Conservation (phyloP, 768 basidiomycete species). For the Mycena belliarum region DNA sequence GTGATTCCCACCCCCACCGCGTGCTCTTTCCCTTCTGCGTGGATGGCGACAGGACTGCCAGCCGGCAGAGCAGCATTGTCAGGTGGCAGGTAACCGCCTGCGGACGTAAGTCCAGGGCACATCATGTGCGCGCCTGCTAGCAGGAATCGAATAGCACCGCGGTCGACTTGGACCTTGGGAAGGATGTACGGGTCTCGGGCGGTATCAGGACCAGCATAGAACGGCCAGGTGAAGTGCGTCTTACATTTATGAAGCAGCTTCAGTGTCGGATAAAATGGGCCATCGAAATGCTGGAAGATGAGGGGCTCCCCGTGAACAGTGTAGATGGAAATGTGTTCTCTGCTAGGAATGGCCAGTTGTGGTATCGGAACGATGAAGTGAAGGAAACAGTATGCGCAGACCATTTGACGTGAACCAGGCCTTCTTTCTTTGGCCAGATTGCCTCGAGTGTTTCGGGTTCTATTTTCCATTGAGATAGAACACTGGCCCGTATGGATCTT, state of each 20-base stretch:
- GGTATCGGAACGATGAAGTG: slow-evolving; percentile 18
- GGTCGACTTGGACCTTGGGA: slow-evolving; percentile 87
- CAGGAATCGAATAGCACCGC: slow-evolving; percentile 97
- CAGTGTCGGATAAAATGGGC: slow-evolving; percentile 87
- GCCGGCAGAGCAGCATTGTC: slow-evolving; percentile 64
- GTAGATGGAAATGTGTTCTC: slow-evolving; percentile 94
- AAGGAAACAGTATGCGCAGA: slow-evolving; percentile 41
- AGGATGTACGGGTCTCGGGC: slow-evolving; percentile 84
- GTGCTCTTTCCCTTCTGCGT: slow-evolving; percentile 95
- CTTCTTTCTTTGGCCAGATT: slow-evolving; percentile 99
- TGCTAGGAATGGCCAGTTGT: slow-evolving; percentile 53
- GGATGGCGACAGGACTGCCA: slow-evolving; percentile 82
- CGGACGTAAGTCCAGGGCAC: slow-evolving; percentile 94
- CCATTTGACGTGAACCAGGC: slow-evolving; percentile 93
- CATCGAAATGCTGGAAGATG: slow-evolving; percentile 97
- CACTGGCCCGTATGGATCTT: slow-evolving; percentile 75
- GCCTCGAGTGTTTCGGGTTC: slow-evolving; percentile 81
- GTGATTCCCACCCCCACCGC: slow-evolving; percentile 85
- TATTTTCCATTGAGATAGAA: slow-evolving; percentile 84
- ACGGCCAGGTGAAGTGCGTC: slow-evolving; percentile 27
- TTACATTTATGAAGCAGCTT: slow-evolving; percentile 90
- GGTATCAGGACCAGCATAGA: slow-evolving; percentile 9
- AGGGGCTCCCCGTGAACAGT: slow-evolving; percentile 85
- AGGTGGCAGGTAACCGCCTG: slow-evolving; percentile 85
- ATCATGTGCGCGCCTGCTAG: slow-evolving; percentile 94